Conservation (phyloP, 176 grass and related monocot species). For the Poa annua region DNA sequence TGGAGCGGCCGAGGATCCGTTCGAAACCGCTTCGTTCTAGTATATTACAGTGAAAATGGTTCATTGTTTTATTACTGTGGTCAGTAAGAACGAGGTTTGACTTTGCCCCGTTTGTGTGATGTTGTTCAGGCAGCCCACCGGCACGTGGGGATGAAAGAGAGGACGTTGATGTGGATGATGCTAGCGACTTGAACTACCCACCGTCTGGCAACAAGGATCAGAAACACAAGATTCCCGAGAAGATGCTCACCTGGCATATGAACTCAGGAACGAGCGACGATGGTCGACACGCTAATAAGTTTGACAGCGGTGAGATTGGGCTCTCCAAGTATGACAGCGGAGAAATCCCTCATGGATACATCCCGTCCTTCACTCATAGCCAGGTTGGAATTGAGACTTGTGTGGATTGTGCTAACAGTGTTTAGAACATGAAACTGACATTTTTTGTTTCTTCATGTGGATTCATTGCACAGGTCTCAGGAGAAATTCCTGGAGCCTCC, state of each 20-base stretch:
- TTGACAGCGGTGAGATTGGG: constrained; percentile 66
- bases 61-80: not conserved
- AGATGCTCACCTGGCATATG: constrained; percentile 87
- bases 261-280: constrained; percentile 57
- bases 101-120: not conserved
- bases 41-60: not conserved
- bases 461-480: constrained; percentile 66
- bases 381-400: constrained; percentile 52
- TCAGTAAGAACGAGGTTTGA: not conserved
- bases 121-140: constrained; percentile 68
- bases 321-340: constrained; percentile 89
- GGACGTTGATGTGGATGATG: constrained; percentile 75
- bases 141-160: constrained; percentile 72
- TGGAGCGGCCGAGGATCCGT: not conserved
- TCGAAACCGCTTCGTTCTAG: not conserved
- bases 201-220: constrained; percentile 66
- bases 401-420: not conserved
- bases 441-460: not conserved
- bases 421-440: constrained; percentile 6
- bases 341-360: constrained; percentile 86
- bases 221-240: constrained; percentile 79
- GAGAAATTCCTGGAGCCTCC: constrained; percentile 80
- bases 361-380: constrained; percentile 77
- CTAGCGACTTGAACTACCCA: constrained; percentile 74
- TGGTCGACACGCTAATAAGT: constrained; percentile 66